A percentile compares a stretch with the other conserved stretches of the same genome.
Evolutionary conservation across 805 yeast genomes (phyloP).

Genomic region (Hemisphaericaspora nanyangensis): DNA sequence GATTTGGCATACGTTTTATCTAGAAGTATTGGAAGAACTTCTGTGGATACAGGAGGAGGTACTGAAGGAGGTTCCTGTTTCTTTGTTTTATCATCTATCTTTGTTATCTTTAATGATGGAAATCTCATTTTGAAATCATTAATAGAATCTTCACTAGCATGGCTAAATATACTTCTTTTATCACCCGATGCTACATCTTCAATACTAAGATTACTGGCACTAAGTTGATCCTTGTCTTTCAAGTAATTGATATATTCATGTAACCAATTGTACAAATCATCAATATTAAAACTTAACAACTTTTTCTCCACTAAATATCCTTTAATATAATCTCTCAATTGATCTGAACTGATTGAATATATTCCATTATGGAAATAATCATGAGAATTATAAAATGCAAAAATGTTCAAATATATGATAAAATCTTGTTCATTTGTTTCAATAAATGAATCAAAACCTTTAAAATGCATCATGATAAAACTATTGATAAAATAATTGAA

Average conservation of each 20-base stretch:
- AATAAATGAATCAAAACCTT: conserved; percentile 39
- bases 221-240: conserved; percentile 21
- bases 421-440: conserved; percentile 35
- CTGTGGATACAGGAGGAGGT: conserved; percentile 1
- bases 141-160: not conserved
- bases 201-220: not conserved
- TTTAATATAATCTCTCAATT: conserved; percentile 6
- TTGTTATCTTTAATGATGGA: conserved; percentile 2
- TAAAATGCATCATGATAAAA: conserved; percentile 39
- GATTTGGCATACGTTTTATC: not conserved
- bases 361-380: conserved; percentile 18
- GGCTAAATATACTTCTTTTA: not conserved
- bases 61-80: not conserved
- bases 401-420: conserved; percentile 38
- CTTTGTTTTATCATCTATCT: not conserved
- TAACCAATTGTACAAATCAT: conserved; percentile 35
- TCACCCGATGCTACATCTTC: not conserved
- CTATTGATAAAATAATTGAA: conserved; percentile 42
- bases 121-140: conserved; percentile 5
- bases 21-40: not conserved
- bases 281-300: conserved; percentile 31
- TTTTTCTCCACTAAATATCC: conserved; percentile 25
- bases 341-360: conserved; percentile 17
- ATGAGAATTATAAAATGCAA: conserved; percentile 35
- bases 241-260: conserved; percentile 36